Evolutionary conservation across 495 filamentous ascomycete species (phyloP).

Genomic region (Evernia prunastri): DNA sequence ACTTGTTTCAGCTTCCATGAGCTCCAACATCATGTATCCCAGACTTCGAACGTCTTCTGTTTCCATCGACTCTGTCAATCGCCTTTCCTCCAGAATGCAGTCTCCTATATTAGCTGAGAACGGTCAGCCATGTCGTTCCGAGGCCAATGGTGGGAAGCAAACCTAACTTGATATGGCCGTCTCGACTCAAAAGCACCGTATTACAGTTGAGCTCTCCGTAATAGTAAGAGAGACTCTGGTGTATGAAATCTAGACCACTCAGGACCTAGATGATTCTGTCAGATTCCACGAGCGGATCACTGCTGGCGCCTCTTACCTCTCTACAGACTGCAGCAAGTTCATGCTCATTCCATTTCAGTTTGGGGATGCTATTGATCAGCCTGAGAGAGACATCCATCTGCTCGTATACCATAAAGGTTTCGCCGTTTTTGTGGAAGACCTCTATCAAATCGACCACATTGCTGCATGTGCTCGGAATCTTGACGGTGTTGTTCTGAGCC

Average conservation of each 20-base stretch:
- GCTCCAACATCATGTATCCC: slow-evolving; percentile 10
- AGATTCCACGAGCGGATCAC: slow-evolving; percentile 1
- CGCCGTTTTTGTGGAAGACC: slow-evolving; percentile 15
- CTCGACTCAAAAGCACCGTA: slow-evolving; percentile 15
- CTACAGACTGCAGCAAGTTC: slow-evolving; percentile 20
- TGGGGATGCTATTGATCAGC: slow-evolving; percentile 2
- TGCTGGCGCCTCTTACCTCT: slow-evolving; percentile 9
- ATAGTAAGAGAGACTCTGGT: slow-evolving; percentile 16
- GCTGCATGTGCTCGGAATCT: not conserved
- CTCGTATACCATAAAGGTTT: slow-evolving; percentile 22
- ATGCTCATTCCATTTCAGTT: slow-evolving; percentile 5
- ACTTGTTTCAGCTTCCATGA: slow-evolving; percentile 9
- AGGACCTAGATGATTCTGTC: slow-evolving; percentile 13
- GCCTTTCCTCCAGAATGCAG: not conserved
- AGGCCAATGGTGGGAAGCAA: not conserved
- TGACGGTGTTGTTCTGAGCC: not conserved
- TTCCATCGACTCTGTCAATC: not conserved
- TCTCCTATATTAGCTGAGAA: slow-evolving; percentile 7
- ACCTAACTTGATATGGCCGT: slow-evolving; percentile 20
- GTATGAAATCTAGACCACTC: slow-evolving; percentile 16
- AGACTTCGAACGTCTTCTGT: not conserved
- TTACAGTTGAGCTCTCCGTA: slow-evolving; percentile 17
- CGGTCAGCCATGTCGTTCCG: not conserved
- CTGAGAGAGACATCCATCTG: slow-evolving; percentile 18
- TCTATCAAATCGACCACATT: slow-evolving; percentile 19